A percentile compares a stretch with the other conserved stretches of the same genome.
These are phyloP conservation scores for Epithemia pelagica DNA, from an alignment of 108 stramenopile species.

Conservation along the genomic window DNA sequence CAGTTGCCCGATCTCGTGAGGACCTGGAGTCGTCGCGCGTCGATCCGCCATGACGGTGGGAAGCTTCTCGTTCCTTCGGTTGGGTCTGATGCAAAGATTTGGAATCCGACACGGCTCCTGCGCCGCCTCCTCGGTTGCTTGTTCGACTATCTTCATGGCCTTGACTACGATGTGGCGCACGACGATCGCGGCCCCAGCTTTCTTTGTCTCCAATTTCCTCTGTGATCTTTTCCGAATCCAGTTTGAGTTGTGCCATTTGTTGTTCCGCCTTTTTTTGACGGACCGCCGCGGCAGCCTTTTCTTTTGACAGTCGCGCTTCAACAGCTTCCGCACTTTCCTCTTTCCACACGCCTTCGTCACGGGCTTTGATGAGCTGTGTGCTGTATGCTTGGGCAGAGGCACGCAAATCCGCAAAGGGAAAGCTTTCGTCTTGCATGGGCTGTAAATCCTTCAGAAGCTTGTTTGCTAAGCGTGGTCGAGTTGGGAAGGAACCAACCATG, in stretches of 20 bases:
- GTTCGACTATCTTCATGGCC: not conserved
- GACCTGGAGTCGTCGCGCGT: not conserved
- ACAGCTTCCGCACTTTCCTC: conserved; percentile 65
- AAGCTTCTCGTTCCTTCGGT: not conserved
- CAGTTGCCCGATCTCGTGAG: not conserved
- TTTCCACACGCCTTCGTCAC: conserved; percentile 81
- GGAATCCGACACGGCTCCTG: not conserved
- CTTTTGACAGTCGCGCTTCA: conserved; percentile 57
- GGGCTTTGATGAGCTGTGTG: conserved; percentile 65
- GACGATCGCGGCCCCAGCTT: conserved; percentile 4
- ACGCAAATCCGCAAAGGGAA: conserved; percentile 66
- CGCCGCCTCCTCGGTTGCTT: not conserved
- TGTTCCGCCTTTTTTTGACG: conserved; percentile 56
- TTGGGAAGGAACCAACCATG: conserved; percentile 70
- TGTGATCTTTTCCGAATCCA: conserved; percentile 56
- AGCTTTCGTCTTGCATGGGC: conserved; percentile 56
- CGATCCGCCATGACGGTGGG: not conserved
- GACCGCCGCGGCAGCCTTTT: conserved; percentile 51
- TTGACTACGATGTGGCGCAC: not conserved
- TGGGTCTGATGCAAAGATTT: not conserved
- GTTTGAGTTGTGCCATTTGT: conserved; percentile 61
- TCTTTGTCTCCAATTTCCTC: conserved; percentile 44
- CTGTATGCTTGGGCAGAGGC: conserved; percentile 71
- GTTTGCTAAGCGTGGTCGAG: conserved; percentile 60
- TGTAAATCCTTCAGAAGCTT: conserved; percentile 49